Evolutionary conservation across 2,329 filamentous ascomycete genomes (phyloP).

Genomic region (Botrytis tulipae): DNA sequence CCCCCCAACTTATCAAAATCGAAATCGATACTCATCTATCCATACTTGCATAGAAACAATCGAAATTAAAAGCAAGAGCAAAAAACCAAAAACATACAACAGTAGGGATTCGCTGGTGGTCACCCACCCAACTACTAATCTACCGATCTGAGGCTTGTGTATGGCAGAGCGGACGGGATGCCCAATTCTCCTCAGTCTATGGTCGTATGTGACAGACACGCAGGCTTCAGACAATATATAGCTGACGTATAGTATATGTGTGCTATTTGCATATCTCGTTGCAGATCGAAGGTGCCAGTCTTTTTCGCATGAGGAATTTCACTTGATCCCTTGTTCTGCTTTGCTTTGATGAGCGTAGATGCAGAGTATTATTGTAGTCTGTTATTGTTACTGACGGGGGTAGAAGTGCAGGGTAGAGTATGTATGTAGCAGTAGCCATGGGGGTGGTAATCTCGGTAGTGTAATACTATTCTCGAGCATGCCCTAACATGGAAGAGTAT

Average conservation of each 20-base stretch:
- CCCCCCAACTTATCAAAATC: neutral
- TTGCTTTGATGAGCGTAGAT: neutral
- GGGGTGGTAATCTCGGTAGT: neutral
- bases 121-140: neutral
- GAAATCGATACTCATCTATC: neutral
- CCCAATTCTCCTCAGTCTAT: neutral
- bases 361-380: accelerated
- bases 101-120: neutral
- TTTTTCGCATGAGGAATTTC: neutral
- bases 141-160: neutral
- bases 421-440: neutral
- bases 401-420: neutral
- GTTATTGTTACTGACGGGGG: neutral
- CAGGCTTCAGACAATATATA: accelerated
- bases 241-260: accelerated
- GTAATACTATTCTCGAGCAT: neutral
- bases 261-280: accelerated
- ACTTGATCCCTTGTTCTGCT: neutral
- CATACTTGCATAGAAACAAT: neutral
- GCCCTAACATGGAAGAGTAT: neutral
- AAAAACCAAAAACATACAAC: neutral
- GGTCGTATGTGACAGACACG: accelerated
- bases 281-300: neutral
- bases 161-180: neutral
- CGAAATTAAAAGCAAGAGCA: neutral